Conservation (phyloP, 257 asterid genomes). For the Ehretia macrophylla region DNA sequence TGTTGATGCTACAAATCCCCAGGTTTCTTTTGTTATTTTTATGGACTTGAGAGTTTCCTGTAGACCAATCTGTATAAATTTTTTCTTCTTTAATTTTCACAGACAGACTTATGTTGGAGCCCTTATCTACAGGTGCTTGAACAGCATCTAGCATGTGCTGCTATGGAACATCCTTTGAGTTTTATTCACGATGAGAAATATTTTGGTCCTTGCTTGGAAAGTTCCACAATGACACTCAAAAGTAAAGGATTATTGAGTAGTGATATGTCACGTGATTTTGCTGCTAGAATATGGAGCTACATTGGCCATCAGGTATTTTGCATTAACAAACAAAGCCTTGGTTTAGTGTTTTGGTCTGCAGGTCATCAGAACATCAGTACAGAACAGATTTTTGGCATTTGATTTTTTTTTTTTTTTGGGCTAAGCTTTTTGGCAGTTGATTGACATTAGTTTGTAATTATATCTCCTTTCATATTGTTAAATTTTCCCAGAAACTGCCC, state of each 20-base stretch:
- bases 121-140: conserved; percentile 64
- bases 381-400: no score
- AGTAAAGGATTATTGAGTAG: conserved; percentile 59
- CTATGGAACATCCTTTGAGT: conserved; percentile 81
- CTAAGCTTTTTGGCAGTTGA: no score
- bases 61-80: background rate
- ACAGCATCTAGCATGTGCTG: conserved; percentile 90
- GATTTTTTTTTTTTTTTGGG: no score
- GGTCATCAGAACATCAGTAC: background rate
- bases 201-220: conserved; percentile 74
- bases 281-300: conserved; percentile 78
- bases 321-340: background rate
- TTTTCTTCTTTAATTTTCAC: background rate
- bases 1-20: conserved; percentile 79
- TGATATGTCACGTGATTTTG: conserved; percentile 49
- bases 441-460: background rate
- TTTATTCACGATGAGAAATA: conserved; percentile 57
- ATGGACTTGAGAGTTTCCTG: background rate
- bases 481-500: conserved; percentile 56
- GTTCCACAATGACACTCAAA: conserved; percentile 50
- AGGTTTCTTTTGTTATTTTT: conserved; percentile 38
- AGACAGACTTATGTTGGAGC: background rate
- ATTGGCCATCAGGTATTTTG: conserved; percentile 75
- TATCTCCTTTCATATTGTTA: background rate
- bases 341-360: conserved; percentile 5